These are phyloP conservation scores for Tardiomyces blankii DNA, from an alignment of 1,139 yeast species.

Conservation along the genomic window DNA sequence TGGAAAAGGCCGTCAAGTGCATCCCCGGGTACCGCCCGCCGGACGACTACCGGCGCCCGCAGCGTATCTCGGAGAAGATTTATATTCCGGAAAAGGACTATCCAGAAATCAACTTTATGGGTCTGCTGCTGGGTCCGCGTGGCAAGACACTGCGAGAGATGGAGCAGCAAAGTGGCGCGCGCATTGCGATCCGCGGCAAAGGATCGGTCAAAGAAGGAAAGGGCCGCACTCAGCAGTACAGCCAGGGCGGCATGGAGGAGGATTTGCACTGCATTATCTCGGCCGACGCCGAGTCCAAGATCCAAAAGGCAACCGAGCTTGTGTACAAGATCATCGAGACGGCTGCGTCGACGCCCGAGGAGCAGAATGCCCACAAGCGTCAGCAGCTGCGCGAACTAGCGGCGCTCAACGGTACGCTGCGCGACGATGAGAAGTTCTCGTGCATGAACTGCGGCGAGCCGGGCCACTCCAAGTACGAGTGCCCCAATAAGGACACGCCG, in stretches of 20 bases:
- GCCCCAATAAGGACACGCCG: conserved; percentile 41
- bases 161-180: conserved; percentile 78
- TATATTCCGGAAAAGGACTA: conserved; percentile 79
- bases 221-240: conserved; percentile 36
- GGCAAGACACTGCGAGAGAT: conserved; percentile 78
- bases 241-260: conserved; percentile 49
- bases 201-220: conserved; percentile 95
- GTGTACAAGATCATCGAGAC: conserved; percentile 71
- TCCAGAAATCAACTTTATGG: conserved; percentile 90
- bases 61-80: conserved; percentile 67
- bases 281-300: conserved; percentile 71
- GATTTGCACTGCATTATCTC: conserved; percentile 83
- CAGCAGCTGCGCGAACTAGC: conserved; percentile 90
- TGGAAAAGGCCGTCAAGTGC: conserved; percentile 58
- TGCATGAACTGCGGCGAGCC: conserved; percentile 48
- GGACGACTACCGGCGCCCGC: conserved; percentile 59
- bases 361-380: conserved; percentile 83
- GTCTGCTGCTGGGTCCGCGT: conserved; percentile 87
- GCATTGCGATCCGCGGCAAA: conserved; percentile 78
- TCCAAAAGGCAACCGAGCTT: conserved; percentile 62
- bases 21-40: conserved; percentile 83
- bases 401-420: conserved; percentile 81
- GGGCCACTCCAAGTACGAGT: conserved; percentile 53
- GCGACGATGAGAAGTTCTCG: conserved; percentile 64
- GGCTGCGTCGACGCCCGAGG: conserved; percentile 79